These are phyloP conservation scores for Arthroderma sp. DNA, from an alignment of 2,329 filamentous ascomycete genomes.

Conservation along the genomic window DNA sequence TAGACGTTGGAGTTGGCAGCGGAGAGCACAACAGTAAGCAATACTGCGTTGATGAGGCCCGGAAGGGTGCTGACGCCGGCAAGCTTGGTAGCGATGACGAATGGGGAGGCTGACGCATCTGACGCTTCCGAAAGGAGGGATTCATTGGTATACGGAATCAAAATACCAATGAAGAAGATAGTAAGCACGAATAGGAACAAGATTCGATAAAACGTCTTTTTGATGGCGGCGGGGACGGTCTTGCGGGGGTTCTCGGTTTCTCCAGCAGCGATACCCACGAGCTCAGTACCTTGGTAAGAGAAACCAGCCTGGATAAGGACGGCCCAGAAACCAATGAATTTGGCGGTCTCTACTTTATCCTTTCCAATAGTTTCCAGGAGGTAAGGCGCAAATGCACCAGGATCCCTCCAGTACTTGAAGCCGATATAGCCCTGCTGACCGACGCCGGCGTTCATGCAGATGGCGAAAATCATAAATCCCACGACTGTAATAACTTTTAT, in stretches of 20 bases:
- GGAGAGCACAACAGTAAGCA: slow-evolving; percentile 32
- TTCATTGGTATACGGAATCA: slow-evolving; percentile 50
- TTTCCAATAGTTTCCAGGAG: slow-evolving; percentile 42
- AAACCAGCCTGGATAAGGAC: slow-evolving; percentile 34
- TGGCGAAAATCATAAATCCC: slow-evolving; percentile 63
- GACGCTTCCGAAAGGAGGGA: slow-evolving; percentile 31
- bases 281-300: slow-evolving; percentile 49
- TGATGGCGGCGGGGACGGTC: slow-evolving; percentile 59
- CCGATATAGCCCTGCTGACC: slow-evolving; percentile 58
- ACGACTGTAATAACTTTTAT: slow-evolving; percentile 66
- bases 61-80: slow-evolving; percentile 27
- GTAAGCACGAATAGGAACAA: slow-evolving; percentile 41
- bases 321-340: slow-evolving; percentile 49
- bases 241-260: slow-evolving; percentile 61
- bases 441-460: slow-evolving; percentile 60
- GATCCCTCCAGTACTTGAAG: slow-evolving; percentile 56
- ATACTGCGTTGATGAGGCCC: slow-evolving; percentile 28
- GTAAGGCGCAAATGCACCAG: slow-evolving; percentile 45
- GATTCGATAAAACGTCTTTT: slow-evolving; percentile 63
- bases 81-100: slow-evolving; percentile 31
- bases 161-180: slow-evolving; percentile 54
- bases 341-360: slow-evolving; percentile 34
- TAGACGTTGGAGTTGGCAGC: slow-evolving; percentile 32
- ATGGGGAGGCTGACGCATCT: slow-evolving; percentile 25
- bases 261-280: slow-evolving; percentile 65